phyloP scores from a whole-genome alignment of 352 stramenopile species.

The Globisporangium solare region DNA sequence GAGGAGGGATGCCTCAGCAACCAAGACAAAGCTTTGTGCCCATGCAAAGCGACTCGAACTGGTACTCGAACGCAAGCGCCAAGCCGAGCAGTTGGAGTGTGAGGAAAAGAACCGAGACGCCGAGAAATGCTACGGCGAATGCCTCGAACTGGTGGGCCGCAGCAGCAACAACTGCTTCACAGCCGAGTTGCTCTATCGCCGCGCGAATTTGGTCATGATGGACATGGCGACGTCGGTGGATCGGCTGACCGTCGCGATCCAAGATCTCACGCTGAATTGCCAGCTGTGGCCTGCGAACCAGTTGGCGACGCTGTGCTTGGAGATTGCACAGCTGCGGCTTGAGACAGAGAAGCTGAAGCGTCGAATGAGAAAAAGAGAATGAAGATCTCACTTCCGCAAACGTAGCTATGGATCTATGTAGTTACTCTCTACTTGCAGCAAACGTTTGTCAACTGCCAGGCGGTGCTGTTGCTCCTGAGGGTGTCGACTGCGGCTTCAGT shows the following conservation, averaged over 20 bases:
- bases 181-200: conserved; percentile 19
- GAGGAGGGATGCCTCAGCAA: background rate
- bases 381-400: background rate
- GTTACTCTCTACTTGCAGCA: too few relatives aligned
- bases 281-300: conserved; percentile 7
- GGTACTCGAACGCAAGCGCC: conserved; percentile 16
- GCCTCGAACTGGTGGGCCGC: conserved; percentile 17
- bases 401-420: too few relatives aligned
- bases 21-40: background rate
- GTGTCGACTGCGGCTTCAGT: conserved; percentile 57
- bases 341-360: conserved; percentile 13
- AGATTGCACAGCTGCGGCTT: conserved; percentile 11
- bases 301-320: conserved; percentile 10
- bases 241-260: conserved; percentile 4
- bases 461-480: conserved; percentile 8
- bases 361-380: conserved; percentile 4
- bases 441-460: background rate
- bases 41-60: conserved; percentile 11
- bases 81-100: conserved; percentile 17
- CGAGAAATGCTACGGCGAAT: conserved; percentile 15
- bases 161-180: conserved; percentile 11
- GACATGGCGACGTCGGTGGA: background rate
- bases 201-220: conserved; percentile 18
- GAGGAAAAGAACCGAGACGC: conserved; percentile 15
- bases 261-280: conserved; percentile 8